These are phyloP conservation scores for Diophrys sp. DNA, from an alignment of 73 alveolate species.

Conservation along the genomic window DNA sequence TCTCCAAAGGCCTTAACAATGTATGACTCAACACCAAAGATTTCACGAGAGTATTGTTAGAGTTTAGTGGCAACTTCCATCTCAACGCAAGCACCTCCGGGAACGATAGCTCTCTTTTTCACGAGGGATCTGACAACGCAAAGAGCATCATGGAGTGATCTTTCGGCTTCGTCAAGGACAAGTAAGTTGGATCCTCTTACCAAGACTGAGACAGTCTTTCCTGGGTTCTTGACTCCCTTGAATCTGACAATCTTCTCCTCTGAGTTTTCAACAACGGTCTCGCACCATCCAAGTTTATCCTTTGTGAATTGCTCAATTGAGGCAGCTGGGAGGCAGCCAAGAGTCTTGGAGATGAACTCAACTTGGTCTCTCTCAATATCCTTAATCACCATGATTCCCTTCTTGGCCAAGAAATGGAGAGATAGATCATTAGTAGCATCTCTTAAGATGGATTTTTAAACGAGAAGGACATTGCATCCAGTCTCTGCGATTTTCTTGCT, in stretches of 20 bases:
- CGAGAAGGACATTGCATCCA: slow-evolving; percentile 98
- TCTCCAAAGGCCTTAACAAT: slow-evolving; percentile 89
- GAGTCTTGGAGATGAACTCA: slow-evolving; percentile 94
- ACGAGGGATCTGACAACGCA: slow-evolving; percentile 98
- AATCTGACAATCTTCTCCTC: slow-evolving; percentile 75
- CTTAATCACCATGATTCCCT: slow-evolving; percentile 96
- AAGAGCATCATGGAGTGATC: slow-evolving; percentile 99
- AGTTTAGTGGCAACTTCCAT: slow-evolving; percentile 95
- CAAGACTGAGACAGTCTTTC: slow-evolving; percentile 93
- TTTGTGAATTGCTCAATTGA: slow-evolving; percentile 96
- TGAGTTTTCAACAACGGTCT: slow-evolving; percentile 84
- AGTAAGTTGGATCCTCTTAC: slow-evolving; percentile 97
- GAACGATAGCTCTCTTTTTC: slow-evolving; percentile 96
- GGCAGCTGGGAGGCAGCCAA: slow-evolving; percentile 93
- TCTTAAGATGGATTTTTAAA: slow-evolving; percentile 96
- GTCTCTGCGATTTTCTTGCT: no score
- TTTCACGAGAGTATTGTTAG: slow-evolving; percentile 67
- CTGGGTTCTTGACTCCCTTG: slow-evolving; percentile 88
- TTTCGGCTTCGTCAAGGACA: slow-evolving; percentile 95
- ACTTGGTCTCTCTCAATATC: slow-evolving; percentile 99
- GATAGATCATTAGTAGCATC: slow-evolving; percentile 98
- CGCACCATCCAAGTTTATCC: slow-evolving; percentile 96
- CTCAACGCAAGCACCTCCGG: slow-evolving; percentile 99
- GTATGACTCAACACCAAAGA: slow-evolving; percentile 77
- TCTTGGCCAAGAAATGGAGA: slow-evolving; percentile 97